A percentile compares a stretch with the other conserved stretches of the same genome.
phyloP scores from a whole-genome alignment of 345 rosid genomes.

The Sonneratia caseolaris region DNA sequence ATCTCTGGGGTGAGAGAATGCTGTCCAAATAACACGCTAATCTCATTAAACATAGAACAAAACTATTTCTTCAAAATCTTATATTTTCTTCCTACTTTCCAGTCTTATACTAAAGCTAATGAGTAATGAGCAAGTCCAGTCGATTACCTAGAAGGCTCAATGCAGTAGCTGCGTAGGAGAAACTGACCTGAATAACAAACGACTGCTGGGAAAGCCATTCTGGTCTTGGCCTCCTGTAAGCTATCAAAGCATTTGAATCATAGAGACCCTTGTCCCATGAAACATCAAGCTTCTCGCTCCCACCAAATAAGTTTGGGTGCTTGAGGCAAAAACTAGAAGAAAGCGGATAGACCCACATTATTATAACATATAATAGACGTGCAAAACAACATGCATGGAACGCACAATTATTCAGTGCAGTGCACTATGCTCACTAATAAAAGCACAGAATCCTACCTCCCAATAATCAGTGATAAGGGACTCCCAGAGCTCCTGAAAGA shows the following conservation, averaged over 20 bases:
- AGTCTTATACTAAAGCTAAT: background rate
- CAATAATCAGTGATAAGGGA: conserved; percentile 85
- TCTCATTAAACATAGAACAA: conserved; percentile 49
- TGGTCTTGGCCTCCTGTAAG: conserved; percentile 87
- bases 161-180: background rate
- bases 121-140: background rate
- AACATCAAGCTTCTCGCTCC: conserved; percentile 95
- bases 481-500: conserved; percentile 42
- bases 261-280: conserved; percentile 86
- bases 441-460: conserved; percentile 44
- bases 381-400: background rate
- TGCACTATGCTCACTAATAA: background rate
- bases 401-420: background rate
- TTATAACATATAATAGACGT: background rate
- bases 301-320: conserved; percentile 95
- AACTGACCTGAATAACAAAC: conserved; percentile 62
- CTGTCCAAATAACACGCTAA: conserved; percentile 24
- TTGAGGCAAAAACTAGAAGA: conserved; percentile 71
- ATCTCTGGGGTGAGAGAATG: conserved; percentile 90
- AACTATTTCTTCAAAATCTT: conserved; percentile 5
- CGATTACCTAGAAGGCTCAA: background rate
- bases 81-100: background rate
- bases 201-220: conserved; percentile 89
- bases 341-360: conserved; percentile 10
- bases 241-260: conserved; percentile 76